Base-by-base conservation (phyloP, 2,329 filamentous ascomycete genomes). In the Exophiala spinifera region DNA sequence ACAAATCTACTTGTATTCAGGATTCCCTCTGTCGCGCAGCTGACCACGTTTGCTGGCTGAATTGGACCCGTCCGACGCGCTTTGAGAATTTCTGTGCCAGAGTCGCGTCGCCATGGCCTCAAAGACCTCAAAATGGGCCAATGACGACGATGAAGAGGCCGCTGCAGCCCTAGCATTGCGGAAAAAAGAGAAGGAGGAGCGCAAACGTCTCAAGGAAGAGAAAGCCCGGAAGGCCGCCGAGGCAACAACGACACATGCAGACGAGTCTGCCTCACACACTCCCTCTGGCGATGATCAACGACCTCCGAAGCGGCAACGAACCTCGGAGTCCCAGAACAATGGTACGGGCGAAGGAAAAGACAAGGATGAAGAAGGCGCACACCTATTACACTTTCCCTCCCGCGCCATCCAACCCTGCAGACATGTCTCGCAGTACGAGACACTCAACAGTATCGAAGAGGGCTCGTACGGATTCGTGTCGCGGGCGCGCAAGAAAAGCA, bases 381-480 rank as follows among this genome's bases (percentile, higher is more conserved):
- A 79, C 60, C 76, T 95, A 2, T 72, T 96, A 39, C 84, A 87
- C 10, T 91, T 95, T 66, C 80, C 87, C 8, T 76, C 78, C 13
- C 80, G 81, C 8, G 71, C 76, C 62, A 95, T 91, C 84, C 80
- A 82, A 53, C 78, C 82, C 2, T 88, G 87, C 66, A 80, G 88
- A 56, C 88, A 88, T 68, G 87, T 95, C 21, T 87, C 92, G 66
- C 86, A 89, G 67, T 99, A 91, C 73, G 89, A 96, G 66, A 88
- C 89, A 63, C 78, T 99, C 53, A 99, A 99, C 71, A 88, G 94
- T 69, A 99, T 99, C 65, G 94, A 97, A 72, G 94, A 99, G 75
- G 94, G 94, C 33, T 91, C 91, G 7, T 99, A 99, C 71, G 94
- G 94, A 43, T 92, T 86, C 82, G 94, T 99, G 3, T 91, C 91